phyloP scores from a whole-genome alignment of 257 asterid genomes.

The Ballota nigra region DNA sequence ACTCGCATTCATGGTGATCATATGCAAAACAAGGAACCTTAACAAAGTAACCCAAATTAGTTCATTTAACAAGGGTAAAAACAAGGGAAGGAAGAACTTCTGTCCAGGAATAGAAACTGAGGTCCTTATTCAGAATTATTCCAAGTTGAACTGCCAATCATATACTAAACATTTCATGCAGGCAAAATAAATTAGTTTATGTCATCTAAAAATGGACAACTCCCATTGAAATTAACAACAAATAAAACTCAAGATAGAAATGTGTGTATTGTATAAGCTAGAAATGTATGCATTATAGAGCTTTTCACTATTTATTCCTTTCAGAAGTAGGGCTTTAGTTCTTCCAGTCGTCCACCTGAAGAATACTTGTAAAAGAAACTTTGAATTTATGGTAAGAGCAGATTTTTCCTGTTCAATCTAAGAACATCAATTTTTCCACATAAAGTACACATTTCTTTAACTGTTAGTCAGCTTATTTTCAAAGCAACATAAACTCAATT shows the following conservation, averaged over 20 bases:
- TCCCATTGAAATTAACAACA: background rate
- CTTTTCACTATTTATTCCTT: background rate
- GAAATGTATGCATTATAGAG: background rate
- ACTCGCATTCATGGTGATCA: background rate
- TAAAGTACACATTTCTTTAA: background rate
- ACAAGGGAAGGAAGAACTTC: background rate
- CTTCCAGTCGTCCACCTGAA: constrained; percentile 1
- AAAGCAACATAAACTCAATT: constrained; percentile 2
- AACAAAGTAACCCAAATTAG: background rate
- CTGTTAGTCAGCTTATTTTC: background rate
- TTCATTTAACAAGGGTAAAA: background rate
- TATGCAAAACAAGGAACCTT: background rate
- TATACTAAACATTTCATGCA: background rate
- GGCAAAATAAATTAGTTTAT: background rate
- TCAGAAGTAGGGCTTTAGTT: background rate
- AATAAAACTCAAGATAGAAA: background rate
- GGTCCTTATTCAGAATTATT: background rate
- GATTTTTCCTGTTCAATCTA: background rate
- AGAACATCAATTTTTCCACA: background rate
- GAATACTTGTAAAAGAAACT: background rate
- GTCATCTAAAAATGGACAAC: background rate
- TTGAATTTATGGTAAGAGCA: background rate
- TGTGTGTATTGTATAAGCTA: background rate
- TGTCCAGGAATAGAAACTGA: constrained; percentile 2
- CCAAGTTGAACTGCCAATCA: background rate